Evolutionary conservation across 306 rosid genomes (phyloP).

Genomic region (Begonia masoniana): DNA sequence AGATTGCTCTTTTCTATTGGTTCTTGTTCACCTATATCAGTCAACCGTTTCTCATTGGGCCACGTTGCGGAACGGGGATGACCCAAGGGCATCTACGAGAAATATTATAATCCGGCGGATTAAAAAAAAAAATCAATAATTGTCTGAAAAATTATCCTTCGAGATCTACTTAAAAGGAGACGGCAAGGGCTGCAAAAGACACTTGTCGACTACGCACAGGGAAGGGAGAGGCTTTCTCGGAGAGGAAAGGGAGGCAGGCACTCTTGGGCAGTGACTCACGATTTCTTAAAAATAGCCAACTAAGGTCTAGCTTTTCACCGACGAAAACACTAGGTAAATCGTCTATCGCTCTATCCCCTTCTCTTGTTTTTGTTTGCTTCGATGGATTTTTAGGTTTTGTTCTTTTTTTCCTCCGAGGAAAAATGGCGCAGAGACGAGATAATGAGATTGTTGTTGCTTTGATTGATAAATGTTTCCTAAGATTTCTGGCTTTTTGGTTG

Average conservation of each 20-base stretch:
- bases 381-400: background rate
- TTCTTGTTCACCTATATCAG: constrained; percentile 14
- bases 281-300: too few species aligned
- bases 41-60: constrained; percentile 18
- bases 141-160: constrained; percentile 10
- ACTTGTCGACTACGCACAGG: constrained; percentile 52
- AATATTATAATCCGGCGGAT: constrained; percentile 3
- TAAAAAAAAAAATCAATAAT: background rate
- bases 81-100: background rate
- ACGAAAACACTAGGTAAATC: background rate
- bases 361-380: background rate
- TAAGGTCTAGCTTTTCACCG: too few species aligned
- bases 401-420: background rate
- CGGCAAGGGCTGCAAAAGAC: constrained; percentile 35
- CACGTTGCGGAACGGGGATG: constrained; percentile 33
- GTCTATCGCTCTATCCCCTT: constrained; percentile 11
- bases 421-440: too few species aligned
- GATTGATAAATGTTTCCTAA: background rate
- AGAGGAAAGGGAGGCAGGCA: background rate
- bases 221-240: constrained; percentile 10
- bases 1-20: constrained; percentile 22
- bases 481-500: background rate
- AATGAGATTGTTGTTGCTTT: background rate
- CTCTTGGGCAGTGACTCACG: too few species aligned
- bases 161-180: constrained; percentile 30